Evolutionary conservation across 495 filamentous ascomycete species (phyloP), one percentile per base, ranked within the genome.

Genomic region (Xylaria palmicola): DNA sequence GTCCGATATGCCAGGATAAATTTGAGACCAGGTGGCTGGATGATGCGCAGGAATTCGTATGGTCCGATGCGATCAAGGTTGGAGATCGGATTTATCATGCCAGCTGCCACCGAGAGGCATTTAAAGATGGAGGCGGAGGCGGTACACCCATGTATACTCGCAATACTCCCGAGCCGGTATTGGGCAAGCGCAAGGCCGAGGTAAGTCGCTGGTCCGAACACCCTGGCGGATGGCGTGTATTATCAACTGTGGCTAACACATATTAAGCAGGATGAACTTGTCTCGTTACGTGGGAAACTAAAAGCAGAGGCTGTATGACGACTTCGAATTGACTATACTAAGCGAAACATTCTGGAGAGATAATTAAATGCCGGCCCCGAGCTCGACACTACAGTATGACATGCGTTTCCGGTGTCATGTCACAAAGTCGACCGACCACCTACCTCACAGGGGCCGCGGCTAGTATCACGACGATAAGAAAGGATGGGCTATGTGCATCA

Each of bases 11-110:
- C 72, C 92, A 97, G 72, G 94, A 98, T 75, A 88, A 88, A 64
- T 96, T 98, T 59, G 88, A 94, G 73, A 92, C 85, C 61, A 79
- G 80, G 36, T 98, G 91, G 90, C 87, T 91, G 17, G 91, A 96
- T 63, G 90, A 94, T 61, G 89, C 86, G 19, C 91, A 97, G 72
- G 92, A 98, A 62, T 97, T 92, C 81, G 96, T 98, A 30, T 98
- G 95, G 91, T 90, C 89, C 77, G 93, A 98, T 73, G 89, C 94
- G 0, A 78, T 90, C 49, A 84, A 86, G 66, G 82, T 93, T 37
- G 89, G 87, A n/a, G 83, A 78, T 51, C 85, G 90, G 60, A 86
- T 95, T 15, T 97, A 90, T 58, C 94, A 98, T 75, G 92, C 90
- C 20, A 94, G 84, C 56, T 98, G 95, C 65, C 89, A 93, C 70